phyloP scores from a whole-genome alignment of 352 stramenopile genomes.

The Pythium rhizo-oryzae region DNA sequence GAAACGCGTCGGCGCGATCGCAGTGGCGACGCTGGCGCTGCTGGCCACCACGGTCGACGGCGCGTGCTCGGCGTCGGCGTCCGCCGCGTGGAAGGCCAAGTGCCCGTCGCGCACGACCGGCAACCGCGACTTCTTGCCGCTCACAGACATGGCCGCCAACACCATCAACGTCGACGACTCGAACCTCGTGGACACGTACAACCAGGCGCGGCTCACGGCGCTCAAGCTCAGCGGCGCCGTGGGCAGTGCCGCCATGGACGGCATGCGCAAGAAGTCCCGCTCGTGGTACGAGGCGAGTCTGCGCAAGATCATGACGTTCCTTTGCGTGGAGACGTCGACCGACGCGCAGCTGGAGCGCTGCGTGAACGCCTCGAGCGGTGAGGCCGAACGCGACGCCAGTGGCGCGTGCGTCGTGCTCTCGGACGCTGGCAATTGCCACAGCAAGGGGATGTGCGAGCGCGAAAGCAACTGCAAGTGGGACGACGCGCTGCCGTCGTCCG shows the following conservation, averaged over 20 bases:
- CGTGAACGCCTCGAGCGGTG: constrained; percentile 44
- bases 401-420: constrained; percentile 59
- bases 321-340: constrained; percentile 61
- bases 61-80: constrained; percentile 59
- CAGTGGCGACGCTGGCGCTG: constrained; percentile 14
- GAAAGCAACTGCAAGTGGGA: constrained; percentile 86
- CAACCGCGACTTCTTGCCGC: constrained; percentile 62
- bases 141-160: constrained; percentile 48
- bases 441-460: constrained; percentile 65
- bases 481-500: constrained; percentile 42
- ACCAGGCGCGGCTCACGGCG: constrained; percentile 64
- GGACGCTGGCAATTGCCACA: constrained; percentile 54
- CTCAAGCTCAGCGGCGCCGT: constrained; percentile 63
- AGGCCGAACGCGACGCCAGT: constrained; percentile 52
- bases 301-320: constrained; percentile 65
- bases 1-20: constrained; percentile 8
- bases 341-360: constrained; percentile 59
- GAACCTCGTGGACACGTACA: constrained; percentile 62
- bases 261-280: constrained; percentile 68
- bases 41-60: constrained; percentile 3
- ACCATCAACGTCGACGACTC: constrained; percentile 70
- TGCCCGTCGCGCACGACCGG: constrained; percentile 51
- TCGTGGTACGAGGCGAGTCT: constrained; percentile 75
- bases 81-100: constrained; percentile 55
- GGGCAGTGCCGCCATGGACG: constrained; percentile 66